These are phyloP conservation scores for Tetracentron sinense DNA, from an alignment of 164 flowering plant genomes.

Conservation along the genomic window DNA sequence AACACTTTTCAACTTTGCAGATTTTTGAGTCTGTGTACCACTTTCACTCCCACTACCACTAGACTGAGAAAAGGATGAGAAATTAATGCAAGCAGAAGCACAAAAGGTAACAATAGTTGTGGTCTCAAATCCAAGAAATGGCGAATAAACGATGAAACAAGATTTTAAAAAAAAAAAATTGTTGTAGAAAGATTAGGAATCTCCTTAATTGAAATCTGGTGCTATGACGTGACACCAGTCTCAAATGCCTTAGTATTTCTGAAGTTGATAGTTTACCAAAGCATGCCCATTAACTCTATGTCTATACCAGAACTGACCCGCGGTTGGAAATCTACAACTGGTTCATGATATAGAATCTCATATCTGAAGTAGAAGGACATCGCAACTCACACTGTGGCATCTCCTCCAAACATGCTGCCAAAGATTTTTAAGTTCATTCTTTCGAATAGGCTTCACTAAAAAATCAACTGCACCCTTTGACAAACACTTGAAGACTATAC, in stretches of 20 bases:
- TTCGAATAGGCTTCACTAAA: conserved; percentile 65
- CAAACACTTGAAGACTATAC: conserved; percentile 62
- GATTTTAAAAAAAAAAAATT: background rate
- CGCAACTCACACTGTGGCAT: conserved; percentile 56
- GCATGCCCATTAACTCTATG: conserved; percentile 4
- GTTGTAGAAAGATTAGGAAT: background rate
- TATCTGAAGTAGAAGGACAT: conserved; percentile 7
- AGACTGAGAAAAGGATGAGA: conserved; percentile 34
- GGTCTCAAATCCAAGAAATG: background rate
- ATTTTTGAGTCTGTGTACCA: conserved; percentile 37
- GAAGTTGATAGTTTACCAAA: background rate
- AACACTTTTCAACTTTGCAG: conserved; percentile 33
- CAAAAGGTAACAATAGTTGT: background rate
- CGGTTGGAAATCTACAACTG: background rate
- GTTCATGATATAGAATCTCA: conserved; percentile 7
- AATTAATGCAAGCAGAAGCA: conserved; percentile 1
- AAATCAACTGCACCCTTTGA: conserved; percentile 75
- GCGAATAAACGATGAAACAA: background rate
- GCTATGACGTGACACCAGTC: conserved; percentile 4
- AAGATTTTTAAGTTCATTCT: conserved; percentile 72
- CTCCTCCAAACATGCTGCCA: conserved; percentile 79
- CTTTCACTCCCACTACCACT: conserved; percentile 82
- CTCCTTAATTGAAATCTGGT: background rate
- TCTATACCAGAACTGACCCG: conserved; percentile 1
- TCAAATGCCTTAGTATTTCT: conserved; percentile 4